These are phyloP conservation scores for Salix arbutifolia DNA, from an alignment of 345 rosid genomes.

Conservation along the genomic window DNA sequence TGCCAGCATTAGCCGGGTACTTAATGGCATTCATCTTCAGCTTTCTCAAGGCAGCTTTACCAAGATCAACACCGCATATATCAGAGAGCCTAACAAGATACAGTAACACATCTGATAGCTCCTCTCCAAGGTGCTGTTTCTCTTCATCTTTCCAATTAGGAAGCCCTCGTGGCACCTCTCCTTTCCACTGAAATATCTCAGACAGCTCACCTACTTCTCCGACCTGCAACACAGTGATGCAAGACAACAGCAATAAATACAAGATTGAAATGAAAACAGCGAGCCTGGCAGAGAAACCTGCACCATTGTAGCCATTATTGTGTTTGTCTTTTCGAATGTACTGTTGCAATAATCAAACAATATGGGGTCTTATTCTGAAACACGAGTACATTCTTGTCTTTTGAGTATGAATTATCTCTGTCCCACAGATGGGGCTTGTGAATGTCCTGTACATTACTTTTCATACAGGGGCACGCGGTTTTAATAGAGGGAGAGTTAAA, in stretches of 20 bases:
- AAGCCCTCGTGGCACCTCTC: conserved; percentile 42
- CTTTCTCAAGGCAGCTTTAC: conserved; percentile 34
- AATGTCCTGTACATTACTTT: not conserved
- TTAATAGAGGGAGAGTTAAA: not conserved
- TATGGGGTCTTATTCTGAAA: not conserved
- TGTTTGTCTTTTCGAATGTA: not conserved
- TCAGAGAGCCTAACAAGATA: conserved; percentile 42
- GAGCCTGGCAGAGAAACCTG: not conserved
- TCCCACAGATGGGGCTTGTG: not conserved
- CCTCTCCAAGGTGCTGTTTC: conserved; percentile 40
- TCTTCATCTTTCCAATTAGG: conserved; percentile 38
- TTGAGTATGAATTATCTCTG: not conserved
- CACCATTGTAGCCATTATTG: not conserved
- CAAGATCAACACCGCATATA: conserved; percentile 43
- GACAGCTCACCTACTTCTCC: conserved; percentile 39
- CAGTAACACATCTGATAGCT: conserved; percentile 41
- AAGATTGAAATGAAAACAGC: not conserved
- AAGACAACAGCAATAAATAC: not conserved
- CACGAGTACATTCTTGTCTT: not conserved
- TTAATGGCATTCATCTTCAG: conserved; percentile 36
- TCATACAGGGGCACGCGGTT: not conserved
- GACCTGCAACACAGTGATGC: conserved; percentile 12
- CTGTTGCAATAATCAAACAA: not conserved
- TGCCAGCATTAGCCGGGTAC: conserved; percentile 16
- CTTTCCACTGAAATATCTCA: conserved; percentile 40